Base-by-base conservation (phyloP, 306 rosid species). In the Vigna angularis region DNA sequence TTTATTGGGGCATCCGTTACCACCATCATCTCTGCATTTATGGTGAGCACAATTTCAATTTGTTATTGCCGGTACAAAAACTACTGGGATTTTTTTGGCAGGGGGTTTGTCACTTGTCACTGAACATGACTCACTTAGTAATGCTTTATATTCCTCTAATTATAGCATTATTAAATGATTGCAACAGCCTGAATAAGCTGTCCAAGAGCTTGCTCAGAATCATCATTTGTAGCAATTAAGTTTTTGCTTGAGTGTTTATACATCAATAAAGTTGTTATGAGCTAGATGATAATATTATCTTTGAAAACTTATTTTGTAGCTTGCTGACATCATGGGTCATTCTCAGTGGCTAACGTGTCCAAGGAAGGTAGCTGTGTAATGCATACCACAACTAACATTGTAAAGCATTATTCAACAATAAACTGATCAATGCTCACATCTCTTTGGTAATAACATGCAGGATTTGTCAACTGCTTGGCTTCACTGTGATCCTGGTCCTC, bases 1-100 rank as follows among this genome's bases (percentile, higher is more conserved):
- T 96, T 96, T 87, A 91, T 96, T 68, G 99, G 99, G 80, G 99
- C 99, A n/a, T 96, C 99, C 9, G 79, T 96, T 82, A 85, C 96
- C 74, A 93, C 98, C 58, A 93, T 96, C 42, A 86, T 93, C 85
- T 96, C 97, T 79, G 99, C 99, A 58, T 96, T 96, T 85, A 5
- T 90, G 96, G 99, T 96, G 87, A 89, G 97, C 70, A 58, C 34
- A 73, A 69, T 52, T 78, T 59, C 59, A 51, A 66, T 79, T 70
- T 71, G 65, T 22, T 75, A 28, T 72, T 72, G 24, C 71, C 63
- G 73, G 38, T 77, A 74, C 22, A 30, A 63, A 20, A 50, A 34
- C 42, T 36, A 1, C 22, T 67, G 8, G 51, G 64, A 22, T 17
- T 53, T 64, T 28, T 62, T 30, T 61, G 2, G 15, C 47, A 26